phyloP scores from a whole-genome alignment of 148 eudicot species.

The Nepenthes mirabilis region DNA sequence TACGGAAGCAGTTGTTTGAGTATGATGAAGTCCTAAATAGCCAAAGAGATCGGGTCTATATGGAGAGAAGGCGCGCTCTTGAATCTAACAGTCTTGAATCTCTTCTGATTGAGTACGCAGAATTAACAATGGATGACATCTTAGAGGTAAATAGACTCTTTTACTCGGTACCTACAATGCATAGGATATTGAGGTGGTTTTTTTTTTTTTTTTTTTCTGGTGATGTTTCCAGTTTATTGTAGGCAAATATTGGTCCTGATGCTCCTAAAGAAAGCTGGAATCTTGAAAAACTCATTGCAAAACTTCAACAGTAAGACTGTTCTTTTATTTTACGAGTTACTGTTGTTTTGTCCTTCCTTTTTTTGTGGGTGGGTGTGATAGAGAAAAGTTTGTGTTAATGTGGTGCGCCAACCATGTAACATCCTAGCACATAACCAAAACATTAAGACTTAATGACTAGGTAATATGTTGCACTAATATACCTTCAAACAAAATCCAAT shows the following conservation, averaged over 20 bases:
- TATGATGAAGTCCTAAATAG: conserved; percentile 96
- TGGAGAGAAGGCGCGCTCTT: conserved; percentile 95
- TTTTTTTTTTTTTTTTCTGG: neutral
- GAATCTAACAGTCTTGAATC: conserved; percentile 78
- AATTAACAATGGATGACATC: conserved; percentile 94
- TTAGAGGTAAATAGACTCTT: conserved; percentile 47
- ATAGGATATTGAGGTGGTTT: no score
- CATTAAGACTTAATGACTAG: no score
- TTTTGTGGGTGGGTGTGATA: neutral
- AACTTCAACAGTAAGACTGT: conserved; percentile 74
- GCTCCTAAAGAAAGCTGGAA: conserved; percentile 90
- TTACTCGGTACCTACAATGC: neutral
- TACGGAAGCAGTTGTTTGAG: conserved; percentile 89
- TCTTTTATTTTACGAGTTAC: conserved; percentile 1
- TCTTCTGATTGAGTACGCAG: conserved; percentile 92
- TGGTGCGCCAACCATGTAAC: no score
- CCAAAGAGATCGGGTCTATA: conserved; percentile 96
- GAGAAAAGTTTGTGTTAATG: no score
- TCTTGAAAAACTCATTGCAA: conserved; percentile 79
- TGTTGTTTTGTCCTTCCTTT: neutral
- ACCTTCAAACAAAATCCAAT: no score
- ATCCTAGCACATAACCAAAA: no score
- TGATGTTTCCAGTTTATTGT: conserved; percentile 7
- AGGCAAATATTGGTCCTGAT: conserved; percentile 97
- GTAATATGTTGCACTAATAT: no score